Conservation (phyloP, 2,329 filamentous ascomycete species). For the Lachnellula occidentalis region DNA sequence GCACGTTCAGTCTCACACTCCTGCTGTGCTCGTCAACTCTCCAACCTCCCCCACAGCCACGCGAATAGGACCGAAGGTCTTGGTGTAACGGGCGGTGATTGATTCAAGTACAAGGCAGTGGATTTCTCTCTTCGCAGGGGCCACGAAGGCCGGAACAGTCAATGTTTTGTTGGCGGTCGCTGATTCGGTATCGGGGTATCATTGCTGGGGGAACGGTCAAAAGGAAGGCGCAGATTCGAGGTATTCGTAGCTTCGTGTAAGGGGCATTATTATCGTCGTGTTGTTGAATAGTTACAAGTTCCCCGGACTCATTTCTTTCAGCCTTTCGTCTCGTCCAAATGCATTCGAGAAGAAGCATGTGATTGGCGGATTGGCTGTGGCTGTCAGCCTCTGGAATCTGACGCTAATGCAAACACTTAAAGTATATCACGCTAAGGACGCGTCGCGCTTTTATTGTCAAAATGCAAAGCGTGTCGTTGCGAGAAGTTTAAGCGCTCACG, state of each 20-base stretch:
- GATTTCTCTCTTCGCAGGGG: constrained; percentile 3
- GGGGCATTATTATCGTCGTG: neutral
- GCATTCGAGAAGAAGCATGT: neutral
- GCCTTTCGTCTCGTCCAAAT: neutral
- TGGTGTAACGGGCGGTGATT: neutral
- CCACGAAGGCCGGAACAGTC: constrained; percentile 20
- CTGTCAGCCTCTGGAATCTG: no score
- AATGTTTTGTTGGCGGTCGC: constrained; percentile 18
- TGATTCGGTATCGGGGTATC: constrained; percentile 29
- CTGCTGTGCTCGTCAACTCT: constrained; percentile 4
- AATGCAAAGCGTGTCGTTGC: neutral
- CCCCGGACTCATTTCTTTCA: neutral
- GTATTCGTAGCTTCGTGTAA: neutral
- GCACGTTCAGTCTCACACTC: neutral
- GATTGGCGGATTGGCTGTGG: neutral
- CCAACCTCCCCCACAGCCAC: constrained; percentile 22
- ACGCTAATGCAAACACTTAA: constrained; percentile 10
- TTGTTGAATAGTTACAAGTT: neutral
- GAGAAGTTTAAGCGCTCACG: neutral
- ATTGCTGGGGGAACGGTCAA: constrained; percentile 21
- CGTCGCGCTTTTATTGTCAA: neutral
- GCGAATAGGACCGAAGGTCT: neutral
- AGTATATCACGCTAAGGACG: constrained; percentile 2
- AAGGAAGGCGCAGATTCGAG: neutral
- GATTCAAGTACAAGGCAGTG: neutral